Base-by-base conservation (phyloP, 2,329 filamentous ascomycete species). In the Bipolaris cookei region DNA sequence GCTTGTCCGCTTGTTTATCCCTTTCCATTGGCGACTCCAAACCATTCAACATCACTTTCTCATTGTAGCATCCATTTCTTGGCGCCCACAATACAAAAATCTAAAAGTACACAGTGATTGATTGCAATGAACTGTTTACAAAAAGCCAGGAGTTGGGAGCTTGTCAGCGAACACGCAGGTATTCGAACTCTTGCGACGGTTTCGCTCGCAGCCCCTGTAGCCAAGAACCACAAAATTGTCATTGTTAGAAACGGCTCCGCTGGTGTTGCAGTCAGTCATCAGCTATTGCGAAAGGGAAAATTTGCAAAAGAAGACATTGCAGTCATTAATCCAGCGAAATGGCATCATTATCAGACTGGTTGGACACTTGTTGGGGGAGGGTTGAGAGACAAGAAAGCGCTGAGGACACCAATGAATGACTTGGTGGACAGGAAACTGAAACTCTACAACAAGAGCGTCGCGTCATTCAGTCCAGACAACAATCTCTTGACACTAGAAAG, bases 301-400 rank as follows among this genome's bases (percentile, higher is more conserved):
- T 89, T 88, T 66, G 61, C 73, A 0, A 76, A 80, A 41, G 79
- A 86, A 25, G 87, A 90, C 57, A 88, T 90, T 58, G 87, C 87
- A 21, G 66, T 90, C 20, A 76, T 90, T 38, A 87, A 90, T 61
- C 87, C 87, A 0, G 81, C 87, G 1, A 70, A 76, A 62, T 87
- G 81, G 80, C 87, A 90, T 68, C 81, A 90, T 76, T 90, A 89
- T 70, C 87, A 90, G 71, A 86, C 87, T 1, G 87, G 87, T 51
- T 90, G 87, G 87, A 90, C 88, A 1, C 79, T 90, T 1, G 87
- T 89, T 2, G 87, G 87, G 39, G 86, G 84, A 35, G 87, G 87
- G 2, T 79, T 90, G 35, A 89, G 89, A 74, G 82, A 78, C 42
- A 87, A 86, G 68, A 78, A 87, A 60, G 81, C 87, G 20, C 74